phyloP scores from a whole-genome alignment of 1,139 yeast genomes.

The Zygosaccharomyces pseudobailii region DNA sequence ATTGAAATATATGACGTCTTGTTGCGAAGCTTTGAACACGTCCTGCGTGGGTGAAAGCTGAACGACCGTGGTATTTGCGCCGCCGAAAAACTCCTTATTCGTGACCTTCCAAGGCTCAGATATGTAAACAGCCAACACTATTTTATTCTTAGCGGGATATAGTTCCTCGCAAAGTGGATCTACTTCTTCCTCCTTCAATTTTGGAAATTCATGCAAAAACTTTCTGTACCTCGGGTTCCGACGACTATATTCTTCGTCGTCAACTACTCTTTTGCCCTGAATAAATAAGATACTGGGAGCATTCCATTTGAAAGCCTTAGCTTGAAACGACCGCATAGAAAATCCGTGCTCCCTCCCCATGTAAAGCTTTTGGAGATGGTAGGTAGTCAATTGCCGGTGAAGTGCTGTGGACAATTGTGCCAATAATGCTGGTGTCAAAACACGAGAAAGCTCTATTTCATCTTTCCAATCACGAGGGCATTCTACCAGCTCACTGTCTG shows the following conservation, averaged over 20 bases:
- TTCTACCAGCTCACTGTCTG: slow-evolving; percentile 18
- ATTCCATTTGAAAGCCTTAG: slow-evolving; percentile 82
- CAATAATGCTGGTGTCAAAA: slow-evolving; percentile 30
- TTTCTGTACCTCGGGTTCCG: slow-evolving; percentile 47
- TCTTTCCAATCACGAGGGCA: slow-evolving; percentile 2
- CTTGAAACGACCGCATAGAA: slow-evolving; percentile 80
- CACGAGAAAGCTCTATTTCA: slow-evolving; percentile 22
- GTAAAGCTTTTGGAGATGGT: slow-evolving; percentile 58
- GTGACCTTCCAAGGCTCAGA: slow-evolving; percentile 74
- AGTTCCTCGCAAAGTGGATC: slow-evolving; percentile 20
- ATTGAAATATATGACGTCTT: slow-evolving; percentile 53
- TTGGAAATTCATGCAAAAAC: slow-evolving; percentile 52
- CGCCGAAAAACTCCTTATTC: slow-evolving; percentile 71
- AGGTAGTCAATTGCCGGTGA: slow-evolving; percentile 34
- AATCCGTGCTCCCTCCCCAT: slow-evolving; percentile 73
- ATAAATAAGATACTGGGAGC: slow-evolving; percentile 76
- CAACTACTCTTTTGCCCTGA: slow-evolving; percentile 55
- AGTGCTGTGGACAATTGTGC: slow-evolving; percentile 35
- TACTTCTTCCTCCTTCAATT: slow-evolving; percentile 37
- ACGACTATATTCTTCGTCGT: slow-evolving; percentile 34
- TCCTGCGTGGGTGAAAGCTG: slow-evolving; percentile 66
- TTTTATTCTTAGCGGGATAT: slow-evolving; percentile 34
- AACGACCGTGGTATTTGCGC: slow-evolving; percentile 47
- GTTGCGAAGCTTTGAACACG: slow-evolving; percentile 37
- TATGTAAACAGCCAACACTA: slow-evolving; percentile 59